These are phyloP conservation scores for Passalora sequoiae DNA, from an alignment of 2,329 filamentous ascomycete species.

Conservation along the genomic window DNA sequence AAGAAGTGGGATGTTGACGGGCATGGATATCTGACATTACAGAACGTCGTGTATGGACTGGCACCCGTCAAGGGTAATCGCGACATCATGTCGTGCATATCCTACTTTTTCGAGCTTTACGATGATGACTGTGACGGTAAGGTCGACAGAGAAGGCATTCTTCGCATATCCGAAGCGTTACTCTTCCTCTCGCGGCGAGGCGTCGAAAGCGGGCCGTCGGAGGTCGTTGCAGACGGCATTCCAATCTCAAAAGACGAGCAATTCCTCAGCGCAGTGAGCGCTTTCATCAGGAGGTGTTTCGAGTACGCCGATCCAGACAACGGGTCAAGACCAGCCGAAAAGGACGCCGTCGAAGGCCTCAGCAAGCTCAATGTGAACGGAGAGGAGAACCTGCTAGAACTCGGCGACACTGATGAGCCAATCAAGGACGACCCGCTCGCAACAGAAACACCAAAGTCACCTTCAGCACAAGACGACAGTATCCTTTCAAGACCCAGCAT, in stretches of 20 bases:
- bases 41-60: slow-evolving; percentile 86
- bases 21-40: slow-evolving; percentile 71
- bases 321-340: slow-evolving; percentile 26
- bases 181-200: slow-evolving; percentile 88
- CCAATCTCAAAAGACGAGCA: slow-evolving; percentile 65
- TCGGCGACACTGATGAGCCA: slow-evolving; percentile 45
- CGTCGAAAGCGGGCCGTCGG: slow-evolving; percentile 39
- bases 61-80: slow-evolving; percentile 86
- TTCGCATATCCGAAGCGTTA: slow-evolving; percentile 88
- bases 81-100: slow-evolving; percentile 97
- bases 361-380: slow-evolving; percentile 69
- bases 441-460: neutral
- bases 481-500: slow-evolving; percentile 26
- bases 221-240: slow-evolving; percentile 30
- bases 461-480: slow-evolving; percentile 20
- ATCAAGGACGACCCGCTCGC: slow-evolving; percentile 16
- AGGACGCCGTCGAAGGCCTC: slow-evolving; percentile 38
- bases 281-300: slow-evolving; percentile 93
- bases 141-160: slow-evolving; percentile 89
- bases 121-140: slow-evolving; percentile 87
- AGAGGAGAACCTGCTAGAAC: slow-evolving; percentile 53
- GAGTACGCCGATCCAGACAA: slow-evolving; percentile 93
- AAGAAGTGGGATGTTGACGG: slow-evolving; percentile 79
- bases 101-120: slow-evolving; percentile 96
- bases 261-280: slow-evolving; percentile 87